Evolutionary conservation across 176 grass and related monocot species (phyloP).

Genomic region (Calamus simplicifolius): DNA sequence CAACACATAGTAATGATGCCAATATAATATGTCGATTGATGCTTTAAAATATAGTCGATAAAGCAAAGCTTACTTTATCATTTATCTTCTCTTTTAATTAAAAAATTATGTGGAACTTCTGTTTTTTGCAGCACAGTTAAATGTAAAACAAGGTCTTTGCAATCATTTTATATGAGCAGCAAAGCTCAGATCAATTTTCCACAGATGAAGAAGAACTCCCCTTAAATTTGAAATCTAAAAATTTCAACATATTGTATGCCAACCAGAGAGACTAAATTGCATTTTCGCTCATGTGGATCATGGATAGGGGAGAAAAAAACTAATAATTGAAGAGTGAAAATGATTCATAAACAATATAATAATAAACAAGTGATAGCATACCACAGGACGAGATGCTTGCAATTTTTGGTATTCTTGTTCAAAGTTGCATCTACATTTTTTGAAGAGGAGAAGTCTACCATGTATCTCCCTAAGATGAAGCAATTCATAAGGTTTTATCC

Average conservation of each 20-base stretch:
- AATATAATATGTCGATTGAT: no score
- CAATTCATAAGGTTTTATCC: slow-evolving; percentile 36
- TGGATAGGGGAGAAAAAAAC: not conserved
- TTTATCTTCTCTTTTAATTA: no score
- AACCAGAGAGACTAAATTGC: not conserved
- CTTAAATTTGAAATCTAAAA: no score
- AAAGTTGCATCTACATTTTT: slow-evolving; percentile 33
- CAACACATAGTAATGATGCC: not conserved
- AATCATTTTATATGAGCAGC: no score
- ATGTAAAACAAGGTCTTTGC: no score
- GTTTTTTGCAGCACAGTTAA: no score
- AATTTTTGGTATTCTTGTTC: slow-evolving; percentile 45
- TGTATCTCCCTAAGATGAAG: slow-evolving; percentile 52
- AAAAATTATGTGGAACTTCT: no score
- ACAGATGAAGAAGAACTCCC: no score
- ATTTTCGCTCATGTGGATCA: not conserved
- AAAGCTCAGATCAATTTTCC: no score
- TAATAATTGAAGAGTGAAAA: not conserved
- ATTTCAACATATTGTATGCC: no score
- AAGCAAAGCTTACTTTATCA: no score
- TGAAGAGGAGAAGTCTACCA: slow-evolving; percentile 39
- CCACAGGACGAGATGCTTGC: slow-evolving; percentile 50
- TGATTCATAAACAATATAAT: not conserved
- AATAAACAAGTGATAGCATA: slow-evolving; percentile 11
- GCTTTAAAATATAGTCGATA: no score